phyloP scores from a whole-genome alignment of 2,329 filamentous ascomycete genomes.

The Cercospora nicotianae region DNA sequence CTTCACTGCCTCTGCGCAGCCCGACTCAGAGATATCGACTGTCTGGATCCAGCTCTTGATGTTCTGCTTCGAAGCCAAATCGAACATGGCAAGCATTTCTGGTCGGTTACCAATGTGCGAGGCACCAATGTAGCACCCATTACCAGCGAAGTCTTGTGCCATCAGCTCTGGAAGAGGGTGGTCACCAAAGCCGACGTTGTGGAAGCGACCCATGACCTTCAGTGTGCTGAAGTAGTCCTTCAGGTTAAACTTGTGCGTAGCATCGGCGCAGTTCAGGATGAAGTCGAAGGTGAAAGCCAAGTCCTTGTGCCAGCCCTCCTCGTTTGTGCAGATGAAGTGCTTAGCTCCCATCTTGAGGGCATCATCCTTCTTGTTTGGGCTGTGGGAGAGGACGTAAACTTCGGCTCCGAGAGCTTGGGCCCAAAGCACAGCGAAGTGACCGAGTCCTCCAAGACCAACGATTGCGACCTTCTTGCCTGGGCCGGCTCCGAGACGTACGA shows the following conservation, averaged over 20 bases:
- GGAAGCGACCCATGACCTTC: constrained; percentile 78
- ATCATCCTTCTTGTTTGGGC: constrained; percentile 60
- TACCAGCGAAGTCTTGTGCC: constrained; percentile 72
- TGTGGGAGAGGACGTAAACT: constrained; percentile 62
- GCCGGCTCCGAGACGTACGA: constrained; percentile 72
- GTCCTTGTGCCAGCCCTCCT: constrained; percentile 59
- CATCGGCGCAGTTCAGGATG: constrained; percentile 73
- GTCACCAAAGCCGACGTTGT: constrained; percentile 77
- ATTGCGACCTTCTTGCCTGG: constrained; percentile 65
- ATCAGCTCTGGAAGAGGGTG: constrained; percentile 62
- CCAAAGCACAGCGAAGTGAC: constrained; percentile 53
- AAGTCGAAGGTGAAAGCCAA: constrained; percentile 67
- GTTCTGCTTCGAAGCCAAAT: constrained; percentile 52
- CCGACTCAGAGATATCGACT: constrained; percentile 70
- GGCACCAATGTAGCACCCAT: constrained; percentile 61
- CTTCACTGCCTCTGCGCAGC: constrained; percentile 68
- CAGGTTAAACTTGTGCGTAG: constrained; percentile 65
- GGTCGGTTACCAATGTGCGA: constrained; percentile 48
- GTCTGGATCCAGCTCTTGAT: constrained; percentile 60
- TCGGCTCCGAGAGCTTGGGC: constrained; percentile 59
- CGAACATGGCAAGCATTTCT: constrained; percentile 54
- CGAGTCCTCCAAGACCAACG: constrained; percentile 44
- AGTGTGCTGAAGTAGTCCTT: constrained; percentile 71
- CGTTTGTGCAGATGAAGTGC: constrained; percentile 59
- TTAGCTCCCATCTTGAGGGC: constrained; percentile 60